Evolutionary conservation across 768 basidiomycete species (phyloP), one percentile per base, ranked within the genome.

Genomic region (Chlorophyllum brunneum): DNA sequence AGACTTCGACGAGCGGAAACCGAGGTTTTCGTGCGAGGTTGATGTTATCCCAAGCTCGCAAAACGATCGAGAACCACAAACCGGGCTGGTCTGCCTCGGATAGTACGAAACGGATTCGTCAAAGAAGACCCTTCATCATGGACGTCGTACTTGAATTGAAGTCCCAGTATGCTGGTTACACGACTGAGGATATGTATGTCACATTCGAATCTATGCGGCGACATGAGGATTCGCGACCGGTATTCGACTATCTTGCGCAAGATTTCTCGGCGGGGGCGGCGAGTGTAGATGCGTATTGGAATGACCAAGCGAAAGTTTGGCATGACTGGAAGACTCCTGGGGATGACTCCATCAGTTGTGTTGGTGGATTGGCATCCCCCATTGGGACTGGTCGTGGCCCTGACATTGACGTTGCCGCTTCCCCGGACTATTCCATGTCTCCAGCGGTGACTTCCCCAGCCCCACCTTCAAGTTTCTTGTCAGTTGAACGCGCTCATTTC

Each of bases 61-160:
- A 67, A 34, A 56, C 55, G 22, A 63, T 62, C 54, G 62, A 51
- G 40, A 46, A 57, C 23, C 27, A 31, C 44, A 46, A 53, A 46
- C 18, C 36, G 20, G 43, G 10, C 24, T 29, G 43, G 26, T 36
- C 16, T 52, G 33, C 15, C 13, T 30, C 33, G 22, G 36, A 23
- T 16, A 20, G 23, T n/a, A n/a, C n/a, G 65, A 67, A 59, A 59
- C 63, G 45, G 64, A 61, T 42, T 56, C 60, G 57, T 36, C 22
- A 10, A 33, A 65, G 61, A 27, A 67, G 56, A 41, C 67, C 63
- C 57, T 75, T 63, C 33, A 64, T 75, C 56, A 79, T 77, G 77
- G 77, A 78, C 59, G 60, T 76, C 51, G 63, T 79, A 55, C 66
- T 81, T 51, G 75, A 75, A 56, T 63, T 71, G 34, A 65, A 64